Conservation (phyloP, 176 grass and related monocot genomes). For the Stipa capillata region DNA sequence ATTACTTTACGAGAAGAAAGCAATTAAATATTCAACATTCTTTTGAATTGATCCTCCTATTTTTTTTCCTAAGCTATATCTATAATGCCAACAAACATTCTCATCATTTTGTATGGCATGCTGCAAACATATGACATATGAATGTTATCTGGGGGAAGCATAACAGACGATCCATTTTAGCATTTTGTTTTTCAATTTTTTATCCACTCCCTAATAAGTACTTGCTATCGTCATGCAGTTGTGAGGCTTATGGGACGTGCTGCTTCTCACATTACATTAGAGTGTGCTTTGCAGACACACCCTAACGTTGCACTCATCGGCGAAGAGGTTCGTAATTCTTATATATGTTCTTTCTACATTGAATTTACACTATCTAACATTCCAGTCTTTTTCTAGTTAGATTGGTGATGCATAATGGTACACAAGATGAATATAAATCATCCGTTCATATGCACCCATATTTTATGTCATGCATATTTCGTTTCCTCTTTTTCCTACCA, state of each 20-base stretch:
- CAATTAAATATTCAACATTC: background rate
- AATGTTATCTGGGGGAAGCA: no score
- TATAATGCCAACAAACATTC: background rate
- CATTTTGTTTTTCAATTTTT: background rate
- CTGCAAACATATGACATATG: no score
- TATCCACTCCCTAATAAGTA: background rate
- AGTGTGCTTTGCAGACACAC: conserved; percentile 94
- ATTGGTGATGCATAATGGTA: background rate
- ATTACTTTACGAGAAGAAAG: background rate
- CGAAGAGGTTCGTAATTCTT: conserved; percentile 62
- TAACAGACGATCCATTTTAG: background rate
- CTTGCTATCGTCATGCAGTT: conserved; percentile 46
- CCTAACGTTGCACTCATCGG: conserved; percentile 94
- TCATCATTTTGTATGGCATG: background rate
- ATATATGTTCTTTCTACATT: background rate
- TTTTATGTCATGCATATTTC: background rate
- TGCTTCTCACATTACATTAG: conserved; percentile 98
- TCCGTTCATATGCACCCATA: background rate
- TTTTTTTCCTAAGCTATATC: background rate
- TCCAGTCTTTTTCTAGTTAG: conserved; percentile 2
- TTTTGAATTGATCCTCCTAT: conserved; percentile 12
- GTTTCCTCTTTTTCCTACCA: background rate
- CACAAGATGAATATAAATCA: background rate
- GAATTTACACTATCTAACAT: background rate
- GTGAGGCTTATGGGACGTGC: conserved; percentile 99